These are phyloP conservation scores for Sanghuangporus baumii DNA, from an alignment of 1,284 basidiomycete genomes.

Conservation along the genomic window DNA sequence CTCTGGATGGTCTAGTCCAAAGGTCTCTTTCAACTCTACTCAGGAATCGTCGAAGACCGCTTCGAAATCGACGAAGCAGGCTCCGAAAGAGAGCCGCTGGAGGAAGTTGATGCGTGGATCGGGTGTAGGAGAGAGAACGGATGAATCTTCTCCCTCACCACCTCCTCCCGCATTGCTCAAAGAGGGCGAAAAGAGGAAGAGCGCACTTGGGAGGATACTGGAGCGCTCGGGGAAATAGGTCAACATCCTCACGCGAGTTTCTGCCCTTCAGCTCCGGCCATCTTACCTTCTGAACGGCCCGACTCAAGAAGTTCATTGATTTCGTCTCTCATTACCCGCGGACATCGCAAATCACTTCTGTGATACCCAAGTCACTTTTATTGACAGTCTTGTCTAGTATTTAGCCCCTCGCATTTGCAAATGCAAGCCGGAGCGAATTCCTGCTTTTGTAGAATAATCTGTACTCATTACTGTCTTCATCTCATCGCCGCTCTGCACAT, in stretches of 20 bases:
- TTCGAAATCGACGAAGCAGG: neutral
- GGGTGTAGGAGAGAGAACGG: neutral
- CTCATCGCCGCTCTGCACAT: neutral
- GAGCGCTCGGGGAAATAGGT: neutral
- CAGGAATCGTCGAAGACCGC: neutral
- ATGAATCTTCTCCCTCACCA: neutral
- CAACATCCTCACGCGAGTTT: no score
- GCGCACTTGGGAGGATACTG: constrained; percentile 3
- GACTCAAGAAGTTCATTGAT: no score
- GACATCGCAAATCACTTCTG: neutral
- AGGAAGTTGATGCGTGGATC: constrained; percentile 4
- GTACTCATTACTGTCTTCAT: neutral
- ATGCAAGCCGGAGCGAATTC: neutral
- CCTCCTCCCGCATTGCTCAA: neutral
- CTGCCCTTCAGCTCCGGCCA: no score
- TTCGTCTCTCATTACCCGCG: neutral
- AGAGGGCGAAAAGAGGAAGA: neutral
- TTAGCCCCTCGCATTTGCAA: neutral
- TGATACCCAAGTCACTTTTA: neutral
- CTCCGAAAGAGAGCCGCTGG: constrained; percentile 7
- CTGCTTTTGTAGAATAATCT: neutral
- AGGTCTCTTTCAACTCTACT: neutral
- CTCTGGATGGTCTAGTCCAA: neutral
- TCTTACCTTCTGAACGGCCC: no score
- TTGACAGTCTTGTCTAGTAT: neutral